A percentile compares a stretch with the other conserved stretches of the same genome.
Conservation (phyloP, 2,329 filamentous ascomycete species). For the Pseudogymnoascus sp. region DNA sequence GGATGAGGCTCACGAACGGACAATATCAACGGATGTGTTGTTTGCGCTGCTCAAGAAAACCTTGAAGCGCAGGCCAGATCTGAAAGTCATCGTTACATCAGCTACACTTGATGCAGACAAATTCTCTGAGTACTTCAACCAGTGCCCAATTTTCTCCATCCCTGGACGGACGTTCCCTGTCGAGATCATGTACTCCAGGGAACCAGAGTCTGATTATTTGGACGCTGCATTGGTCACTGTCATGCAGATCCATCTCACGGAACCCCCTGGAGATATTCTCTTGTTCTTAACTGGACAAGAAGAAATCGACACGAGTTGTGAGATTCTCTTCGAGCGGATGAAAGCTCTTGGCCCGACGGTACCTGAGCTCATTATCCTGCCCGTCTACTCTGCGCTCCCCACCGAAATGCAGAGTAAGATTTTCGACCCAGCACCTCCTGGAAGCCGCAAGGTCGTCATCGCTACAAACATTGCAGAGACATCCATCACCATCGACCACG, state of each 20-base stretch:
- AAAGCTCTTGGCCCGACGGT: slow-evolving; percentile 86
- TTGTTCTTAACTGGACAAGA: slow-evolving; percentile 95
- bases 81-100: slow-evolving; percentile 94
- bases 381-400: slow-evolving; percentile 91
- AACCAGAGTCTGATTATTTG: slow-evolving; percentile 92
- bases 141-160: slow-evolving; percentile 93
- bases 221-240: slow-evolving; percentile 91
- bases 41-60: slow-evolving; percentile 95
- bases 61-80: slow-evolving; percentile 70
- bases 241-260: slow-evolving; percentile 95
- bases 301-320: slow-evolving; percentile 92
- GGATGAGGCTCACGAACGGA: slow-evolving; percentile 95
- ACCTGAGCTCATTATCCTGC: slow-evolving; percentile 84
- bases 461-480: slow-evolving; percentile 98
- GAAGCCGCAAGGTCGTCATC: slow-evolving; percentile 87
- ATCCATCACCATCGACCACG: slow-evolving; percentile 93
- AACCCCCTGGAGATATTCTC: slow-evolving; percentile 88
- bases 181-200: slow-evolving; percentile 88
- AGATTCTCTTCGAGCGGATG: slow-evolving; percentile 91
- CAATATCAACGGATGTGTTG: slow-evolving; percentile 89
- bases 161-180: slow-evolving; percentile 93
- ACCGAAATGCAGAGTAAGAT: slow-evolving; percentile 91
- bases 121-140: slow-evolving; percentile 92
- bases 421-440: slow-evolving; percentile 84
- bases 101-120: slow-evolving; percentile 96